Evolutionary conservation across 768 basidiomycete species (phyloP).

Genomic region (Pilatotrama ljubarskyi): DNA sequence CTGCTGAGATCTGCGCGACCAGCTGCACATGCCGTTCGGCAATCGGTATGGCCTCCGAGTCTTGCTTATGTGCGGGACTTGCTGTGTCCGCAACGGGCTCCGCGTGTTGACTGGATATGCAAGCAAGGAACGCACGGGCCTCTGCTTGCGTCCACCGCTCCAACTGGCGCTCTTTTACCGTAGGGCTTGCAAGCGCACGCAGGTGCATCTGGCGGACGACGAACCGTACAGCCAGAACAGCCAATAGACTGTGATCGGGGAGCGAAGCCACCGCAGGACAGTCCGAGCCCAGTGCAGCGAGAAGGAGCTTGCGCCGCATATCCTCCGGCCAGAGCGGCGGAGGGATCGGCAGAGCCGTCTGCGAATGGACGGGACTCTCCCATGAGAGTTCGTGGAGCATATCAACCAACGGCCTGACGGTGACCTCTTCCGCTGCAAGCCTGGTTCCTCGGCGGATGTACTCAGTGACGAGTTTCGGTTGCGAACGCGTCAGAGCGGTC

Average conservation of each 20-base stretch:
- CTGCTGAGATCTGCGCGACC: slow-evolving; percentile 59
- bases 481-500: slow-evolving; percentile 14
- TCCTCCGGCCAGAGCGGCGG: slow-evolving; percentile 51
- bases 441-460: slow-evolving; percentile 71
- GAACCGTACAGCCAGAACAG: slow-evolving; percentile 65
- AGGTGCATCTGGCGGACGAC: slow-evolving; percentile 50
- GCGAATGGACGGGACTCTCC: slow-evolving; percentile 6
- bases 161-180: slow-evolving; percentile 57
- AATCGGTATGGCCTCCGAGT: slow-evolving; percentile 34
- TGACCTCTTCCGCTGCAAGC: slow-evolving; percentile 58
- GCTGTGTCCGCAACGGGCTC: not conserved
- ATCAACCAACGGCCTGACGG: slow-evolving; percentile 48
- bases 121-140: slow-evolving; percentile 56
- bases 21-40: slow-evolving; percentile 67
- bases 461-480: slow-evolving; percentile 43
- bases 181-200: slow-evolving; percentile 49
- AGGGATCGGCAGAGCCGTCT: slow-evolving; percentile 36
- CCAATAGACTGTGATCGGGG: slow-evolving; percentile 44
- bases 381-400: slow-evolving; percentile 41
- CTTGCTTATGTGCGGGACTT: slow-evolving; percentile 22
- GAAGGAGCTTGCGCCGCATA: slow-evolving; percentile 54
- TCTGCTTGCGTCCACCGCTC: slow-evolving; percentile 73
- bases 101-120: slow-evolving; percentile 36
- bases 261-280: slow-evolving; percentile 46
- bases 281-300: slow-evolving; percentile 59